Conservation (phyloP, 2,329 filamentous ascomycete species). For the Hypomyces perniciosus region DNA sequence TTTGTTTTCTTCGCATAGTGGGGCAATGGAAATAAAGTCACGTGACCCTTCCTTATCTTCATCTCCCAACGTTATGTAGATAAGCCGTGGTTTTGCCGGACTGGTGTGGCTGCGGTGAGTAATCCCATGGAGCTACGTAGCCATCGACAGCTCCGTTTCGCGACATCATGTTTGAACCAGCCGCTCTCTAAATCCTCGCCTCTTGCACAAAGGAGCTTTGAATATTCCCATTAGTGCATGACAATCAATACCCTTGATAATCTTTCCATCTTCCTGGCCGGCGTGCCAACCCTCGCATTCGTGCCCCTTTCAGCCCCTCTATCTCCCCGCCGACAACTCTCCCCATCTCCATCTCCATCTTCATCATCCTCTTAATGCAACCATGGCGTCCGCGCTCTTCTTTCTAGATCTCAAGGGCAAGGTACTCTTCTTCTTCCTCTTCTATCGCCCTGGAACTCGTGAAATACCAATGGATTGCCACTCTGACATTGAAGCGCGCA, state of each 20-base stretch:
- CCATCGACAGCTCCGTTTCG: conserved; percentile 5
- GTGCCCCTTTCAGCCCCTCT: conserved; percentile 22
- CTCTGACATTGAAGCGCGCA: conserved; percentile 31
- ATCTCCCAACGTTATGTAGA: background rate
- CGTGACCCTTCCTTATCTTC: conserved; percentile 8
- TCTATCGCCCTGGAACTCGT: background rate
- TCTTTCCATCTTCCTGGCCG: conserved; percentile 17
- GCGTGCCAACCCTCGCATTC: conserved; percentile 12
- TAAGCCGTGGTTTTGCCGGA: conserved; percentile 15
- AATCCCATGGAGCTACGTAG: conserved; percentile 9
- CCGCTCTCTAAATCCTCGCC: conserved; percentile 1
- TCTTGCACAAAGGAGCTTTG: background rate
- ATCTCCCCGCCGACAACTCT: conserved; percentile 10
- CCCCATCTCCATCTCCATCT: conserved; percentile 15
- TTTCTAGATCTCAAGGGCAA: conserved; percentile 99
- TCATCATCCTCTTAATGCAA: conserved; percentile 19
- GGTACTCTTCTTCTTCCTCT: conserved; percentile 41
- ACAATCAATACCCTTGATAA: background rate
- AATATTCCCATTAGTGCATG: conserved; percentile 1
- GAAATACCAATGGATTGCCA: background rate
- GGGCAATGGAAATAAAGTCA: conserved; percentile 6
- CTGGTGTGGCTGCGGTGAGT: conserved; percentile 10
- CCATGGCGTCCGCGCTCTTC: conserved; percentile 95
- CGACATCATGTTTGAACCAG: conserved; percentile 6
- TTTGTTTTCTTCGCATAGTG: background rate